Evolutionary conservation across 306 rosid species (phyloP).

Genomic region (Lotus japonicus): DNA sequence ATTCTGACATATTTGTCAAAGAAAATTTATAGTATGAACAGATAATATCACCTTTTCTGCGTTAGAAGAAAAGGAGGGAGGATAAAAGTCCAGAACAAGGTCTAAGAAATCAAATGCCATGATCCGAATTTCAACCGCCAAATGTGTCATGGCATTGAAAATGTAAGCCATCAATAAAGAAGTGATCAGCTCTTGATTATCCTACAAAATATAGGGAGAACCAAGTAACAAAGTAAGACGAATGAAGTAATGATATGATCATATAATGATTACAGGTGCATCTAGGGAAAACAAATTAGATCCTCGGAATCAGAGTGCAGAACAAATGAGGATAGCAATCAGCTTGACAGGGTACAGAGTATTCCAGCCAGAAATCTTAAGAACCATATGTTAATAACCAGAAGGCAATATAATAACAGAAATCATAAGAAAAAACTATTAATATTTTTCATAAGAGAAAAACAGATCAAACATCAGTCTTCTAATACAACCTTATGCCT

Average conservation of each 20-base stretch:
- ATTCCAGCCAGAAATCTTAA: conserved; percentile 17
- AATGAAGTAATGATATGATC: background rate
- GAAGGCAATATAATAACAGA: background rate
- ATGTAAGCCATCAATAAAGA: conserved; percentile 74
- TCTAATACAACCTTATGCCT: background rate
- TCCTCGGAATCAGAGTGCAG: background rate
- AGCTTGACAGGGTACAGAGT: background rate
- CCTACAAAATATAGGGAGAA: conserved; percentile 39
- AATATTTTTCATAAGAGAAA: background rate
- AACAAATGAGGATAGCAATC: conserved; percentile 4
- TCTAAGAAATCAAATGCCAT: conserved; percentile 79
- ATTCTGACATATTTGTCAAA: conserved; percentile 5
- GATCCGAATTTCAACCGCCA: conserved; percentile 62
- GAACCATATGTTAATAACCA: conserved; percentile 1
- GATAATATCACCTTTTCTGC: conserved; percentile 67
- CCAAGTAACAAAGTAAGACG: conserved; percentile 16
- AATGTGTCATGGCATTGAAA: conserved; percentile 83
- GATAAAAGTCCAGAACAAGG: conserved; percentile 60
- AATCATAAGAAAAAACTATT: no score
- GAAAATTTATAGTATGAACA: conserved; percentile 9
- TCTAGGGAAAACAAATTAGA: background rate
- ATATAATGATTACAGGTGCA: background rate
- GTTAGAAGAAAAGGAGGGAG: conserved; percentile 54
- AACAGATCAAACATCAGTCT: background rate
- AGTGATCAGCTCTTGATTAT: conserved; percentile 56